These are phyloP conservation scores for Fusarium cyanostomum DNA, from an alignment of 2,329 filamentous ascomycete genomes.

Conservation along the genomic window DNA sequence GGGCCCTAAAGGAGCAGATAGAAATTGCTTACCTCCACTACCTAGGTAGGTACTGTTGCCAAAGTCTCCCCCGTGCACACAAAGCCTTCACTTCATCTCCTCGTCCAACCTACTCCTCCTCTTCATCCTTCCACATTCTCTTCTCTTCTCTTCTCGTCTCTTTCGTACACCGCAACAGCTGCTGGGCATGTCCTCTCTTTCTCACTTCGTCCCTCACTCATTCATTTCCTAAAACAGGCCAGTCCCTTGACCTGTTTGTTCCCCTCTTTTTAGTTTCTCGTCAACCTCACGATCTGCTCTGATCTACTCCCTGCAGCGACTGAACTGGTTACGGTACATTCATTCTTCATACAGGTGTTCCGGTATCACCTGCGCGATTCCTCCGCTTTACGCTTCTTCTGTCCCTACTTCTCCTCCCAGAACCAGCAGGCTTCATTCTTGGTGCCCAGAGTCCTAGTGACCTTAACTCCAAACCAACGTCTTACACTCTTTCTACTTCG, in stretches of 20 bases:
- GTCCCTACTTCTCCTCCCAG: conserved; percentile 21
- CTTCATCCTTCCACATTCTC: conserved; percentile 35
- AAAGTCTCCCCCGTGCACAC: conserved; percentile 31
- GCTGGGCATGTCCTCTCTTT: conserved; percentile 51
- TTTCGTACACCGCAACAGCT: conserved; percentile 37
- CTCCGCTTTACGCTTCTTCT: conserved; percentile 23
- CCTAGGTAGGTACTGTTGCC: conserved; percentile 6
- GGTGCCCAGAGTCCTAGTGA: conserved; percentile 39
- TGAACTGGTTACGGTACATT: conserved; percentile 34
- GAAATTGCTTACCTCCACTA: conserved; percentile 1
- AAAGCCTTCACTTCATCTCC: conserved; percentile 33
- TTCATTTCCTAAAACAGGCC: conserved; percentile 36
- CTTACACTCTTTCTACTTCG: conserved; percentile 13
- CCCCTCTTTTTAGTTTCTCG: conserved; percentile 42
- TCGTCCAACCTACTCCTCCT: conserved; percentile 36
- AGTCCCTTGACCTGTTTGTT: conserved; percentile 42
- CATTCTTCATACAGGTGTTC: conserved; percentile 48
- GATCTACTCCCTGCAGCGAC: conserved; percentile 35
- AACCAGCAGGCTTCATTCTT: conserved; percentile 32
- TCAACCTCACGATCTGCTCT: conserved; percentile 35
- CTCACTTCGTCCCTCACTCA: conserved; percentile 27
- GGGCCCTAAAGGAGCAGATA: background rate
- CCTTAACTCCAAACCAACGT: conserved; percentile 21
- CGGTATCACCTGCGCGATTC: conserved; percentile 45
- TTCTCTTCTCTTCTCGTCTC: conserved; percentile 19